phyloP scores from a whole-genome alignment of 2,329 filamentous ascomycete species.

The Penicillium corylophilum region DNA sequence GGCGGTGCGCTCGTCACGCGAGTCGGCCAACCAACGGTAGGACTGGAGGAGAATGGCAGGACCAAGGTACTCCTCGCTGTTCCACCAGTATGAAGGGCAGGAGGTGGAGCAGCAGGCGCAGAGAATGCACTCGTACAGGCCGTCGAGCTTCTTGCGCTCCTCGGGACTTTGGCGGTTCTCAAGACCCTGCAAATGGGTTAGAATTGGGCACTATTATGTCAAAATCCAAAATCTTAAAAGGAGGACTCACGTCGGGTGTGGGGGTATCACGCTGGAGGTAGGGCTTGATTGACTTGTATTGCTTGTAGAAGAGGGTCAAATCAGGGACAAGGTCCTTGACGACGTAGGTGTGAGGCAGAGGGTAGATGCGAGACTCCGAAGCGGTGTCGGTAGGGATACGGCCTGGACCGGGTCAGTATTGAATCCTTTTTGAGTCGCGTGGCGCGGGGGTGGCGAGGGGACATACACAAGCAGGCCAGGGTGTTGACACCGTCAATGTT shows the following conservation, averaged over 20 bases:
- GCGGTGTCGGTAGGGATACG: constrained; percentile 82
- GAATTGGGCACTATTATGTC: background rate
- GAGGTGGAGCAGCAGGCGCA: constrained; percentile 99
- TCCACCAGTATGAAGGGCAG: constrained; percentile 99
- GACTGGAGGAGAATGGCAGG: constrained; percentile 95
- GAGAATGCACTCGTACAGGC: constrained; percentile 98
- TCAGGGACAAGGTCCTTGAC: constrained; percentile 99
- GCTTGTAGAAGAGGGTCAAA: constrained; percentile 98
- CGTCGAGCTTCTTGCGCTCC: constrained; percentile 94
- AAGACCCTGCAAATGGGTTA: constrained; percentile 62
- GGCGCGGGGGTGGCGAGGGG: background rate
- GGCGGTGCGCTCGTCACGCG: constrained; percentile 82
- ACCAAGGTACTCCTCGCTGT: constrained; percentile 96
- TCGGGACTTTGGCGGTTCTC: constrained; percentile 89
- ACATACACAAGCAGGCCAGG: constrained; percentile 92
- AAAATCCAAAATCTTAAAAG: constrained; percentile 18
- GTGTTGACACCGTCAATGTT: constrained; percentile 99
- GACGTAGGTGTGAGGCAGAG: constrained; percentile 96
- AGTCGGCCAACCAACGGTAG: constrained; percentile 96
- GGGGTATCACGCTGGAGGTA: constrained; percentile 91
- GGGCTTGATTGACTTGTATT: constrained; percentile 99
- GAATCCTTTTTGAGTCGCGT: background rate
- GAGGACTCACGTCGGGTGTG: constrained; percentile 69
- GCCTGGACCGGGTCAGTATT: constrained; percentile 55
- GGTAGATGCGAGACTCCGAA: constrained; percentile 91